Evolutionary conservation across 75 land plant genomes (phyloP), one percentile per base, ranked within the genome.

Genomic region (Pseudotsuga menziesii): DNA sequence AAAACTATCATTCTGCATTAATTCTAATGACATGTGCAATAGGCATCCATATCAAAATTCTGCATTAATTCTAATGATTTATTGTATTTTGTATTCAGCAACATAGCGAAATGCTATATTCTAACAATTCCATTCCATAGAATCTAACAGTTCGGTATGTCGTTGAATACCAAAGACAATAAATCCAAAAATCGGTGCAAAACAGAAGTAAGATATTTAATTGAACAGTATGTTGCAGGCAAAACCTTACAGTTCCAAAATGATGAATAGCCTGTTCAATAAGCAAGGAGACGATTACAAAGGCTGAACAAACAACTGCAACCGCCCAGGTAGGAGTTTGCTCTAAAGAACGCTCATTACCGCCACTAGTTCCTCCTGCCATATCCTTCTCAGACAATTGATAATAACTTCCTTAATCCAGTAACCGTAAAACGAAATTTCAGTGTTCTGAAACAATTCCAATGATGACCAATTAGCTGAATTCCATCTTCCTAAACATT

Each of bases 291-390:
- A 85, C 72, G 32, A 85, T 8, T 57, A 91, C 81, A 73, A 91
- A 70, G 48, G 85, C 80, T 17, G 85, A 62, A 66, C 91, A 86
- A 14, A 91, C 91, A 0, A 84, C 73, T 4, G 93, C 91, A 9
- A 91, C 85, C 1, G 91, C 85, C 93, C 93, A 91, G 14, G 93
- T 82, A 62, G 93, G 91, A 55, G 91, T 91, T 67, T 88, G 73
- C 72, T 82, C 79, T 57, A 86, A 57, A 23, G 84, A 77, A 5
- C 84, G 61, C 5, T 44, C 48, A 44, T 4, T 44, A 36, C 80
- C 87, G 32, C 77, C 84, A 12, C 63, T 56, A 17, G n/a, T n/a
- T n/a, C 17, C 79, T 26, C 76, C 83, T 3, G 81, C 87, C 87
- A 85, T 84, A 23, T 52, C 48, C 48, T 44, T 44, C 48, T 6